Percentiles rank a stretch among this genome's conserved stretches.
Conservation (phyloP, 73 alveolate species). For the Halteria grandinella region DNA sequence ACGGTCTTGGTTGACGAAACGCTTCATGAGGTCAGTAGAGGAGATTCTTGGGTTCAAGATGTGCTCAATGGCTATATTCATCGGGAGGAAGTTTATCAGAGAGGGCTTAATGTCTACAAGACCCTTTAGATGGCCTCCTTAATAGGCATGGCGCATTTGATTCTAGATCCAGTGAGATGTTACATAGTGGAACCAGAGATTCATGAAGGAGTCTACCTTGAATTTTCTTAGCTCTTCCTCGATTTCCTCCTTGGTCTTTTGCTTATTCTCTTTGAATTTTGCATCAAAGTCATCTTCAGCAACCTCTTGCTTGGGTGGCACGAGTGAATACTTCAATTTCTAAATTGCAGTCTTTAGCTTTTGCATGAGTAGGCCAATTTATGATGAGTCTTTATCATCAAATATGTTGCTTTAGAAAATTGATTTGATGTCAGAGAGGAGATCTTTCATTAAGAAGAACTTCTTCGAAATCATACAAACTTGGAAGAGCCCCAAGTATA, state of each 20-base stretch:
- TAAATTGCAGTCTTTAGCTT: constrained; percentile 28
- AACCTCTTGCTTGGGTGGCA: too few relatives aligned
- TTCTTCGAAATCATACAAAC: too few relatives aligned
- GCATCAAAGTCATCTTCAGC: constrained; percentile 10
- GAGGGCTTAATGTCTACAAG: constrained; percentile 56
- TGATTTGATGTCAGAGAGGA: too few relatives aligned
- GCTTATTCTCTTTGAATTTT: too few relatives aligned
- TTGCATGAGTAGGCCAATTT: too few relatives aligned
- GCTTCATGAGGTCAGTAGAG: constrained; percentile 42
- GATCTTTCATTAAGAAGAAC: too few relatives aligned
- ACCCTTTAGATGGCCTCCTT: constrained; percentile 2
- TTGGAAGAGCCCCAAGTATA: too few relatives aligned
- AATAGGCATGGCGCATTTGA: constrained; percentile 9
- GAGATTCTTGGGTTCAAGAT: constrained; percentile 56
- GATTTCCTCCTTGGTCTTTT: background rate
- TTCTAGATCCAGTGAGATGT: constrained; percentile 32
- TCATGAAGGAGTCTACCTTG: constrained; percentile 32
- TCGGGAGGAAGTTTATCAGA: constrained; percentile 26
- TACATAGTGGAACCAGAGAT: constrained; percentile 47
- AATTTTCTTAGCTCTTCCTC: background rate
- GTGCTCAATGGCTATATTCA: constrained; percentile 33
- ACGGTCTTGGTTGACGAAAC: constrained; percentile 48
- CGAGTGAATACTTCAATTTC: constrained; percentile 19
- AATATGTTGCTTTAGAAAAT: too few relatives aligned
- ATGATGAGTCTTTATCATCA: too few relatives aligned